Evolutionary conservation across 345 rosid species (phyloP), one percentile per base, ranked within the genome.

Genomic region (Syzygium jambos): DNA sequence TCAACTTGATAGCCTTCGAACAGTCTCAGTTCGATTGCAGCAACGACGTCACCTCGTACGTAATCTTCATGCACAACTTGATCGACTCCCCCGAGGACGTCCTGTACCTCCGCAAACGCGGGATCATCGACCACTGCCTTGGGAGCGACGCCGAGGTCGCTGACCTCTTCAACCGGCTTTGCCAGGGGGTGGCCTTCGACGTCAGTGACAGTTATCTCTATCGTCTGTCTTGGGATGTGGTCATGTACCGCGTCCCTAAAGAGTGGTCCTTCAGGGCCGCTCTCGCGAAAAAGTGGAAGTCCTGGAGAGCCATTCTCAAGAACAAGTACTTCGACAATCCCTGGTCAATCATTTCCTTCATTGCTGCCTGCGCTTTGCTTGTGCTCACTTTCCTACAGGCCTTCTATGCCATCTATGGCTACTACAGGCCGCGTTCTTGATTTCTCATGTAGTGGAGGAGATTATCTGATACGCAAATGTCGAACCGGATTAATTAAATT

Each of bases 41-140:
- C 91, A 95, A 95, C 84, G 94, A 92, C 77, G 93, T 96, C 46
- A 95, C 98, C 63, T 95, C 98, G 11, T 96, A 95, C 86, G 95
- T 95, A 87, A 90, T 95, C 54, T 97, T 96, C 94, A 93, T 96
- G 98, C 98, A 96, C 91, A 97, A 95, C 90, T 87, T 97, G 92
- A 95, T 97, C 46, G 95, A 96, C 89, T 97, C 96, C 0, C 95
- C 93, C 0, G 93, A 91, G 89, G 99, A 95, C 52, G 95, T 96
- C 2, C 94, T 92, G 14, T 91, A 94, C 95, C 95, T 97, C 14
- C 97, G 93, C 68, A 91, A 94, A 78, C 89, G 91, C 2, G 94
- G 96, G 52, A 94, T 95, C 19, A 90, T 96, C 0, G 97, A 97
- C 89, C 97, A 96, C 86, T 96, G 96, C 96, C 94, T 96, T 17